Conservation (phyloP, 805 yeast species). For the Saccharomyces cerevisiae region DNA sequence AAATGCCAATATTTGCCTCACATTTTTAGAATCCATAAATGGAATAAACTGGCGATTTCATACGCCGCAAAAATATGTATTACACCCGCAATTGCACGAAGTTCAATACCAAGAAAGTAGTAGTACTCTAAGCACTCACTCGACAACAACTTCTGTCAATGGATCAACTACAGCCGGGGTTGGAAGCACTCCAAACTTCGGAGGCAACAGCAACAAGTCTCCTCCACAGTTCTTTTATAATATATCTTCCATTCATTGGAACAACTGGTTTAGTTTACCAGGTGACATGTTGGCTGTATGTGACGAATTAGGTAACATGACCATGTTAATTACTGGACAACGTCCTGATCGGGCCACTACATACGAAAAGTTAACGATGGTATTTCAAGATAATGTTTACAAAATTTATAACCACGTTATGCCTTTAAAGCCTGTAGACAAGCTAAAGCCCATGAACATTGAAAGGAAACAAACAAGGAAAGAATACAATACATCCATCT, state of each 20-base stretch:
- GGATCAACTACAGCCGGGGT: conserved; percentile 5
- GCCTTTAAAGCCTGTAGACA: conserved; percentile 25
- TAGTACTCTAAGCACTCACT: conserved; percentile 4
- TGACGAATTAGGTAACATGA: conserved; percentile 62
- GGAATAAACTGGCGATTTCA: conserved; percentile 78
- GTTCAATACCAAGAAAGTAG: conserved; percentile 4
- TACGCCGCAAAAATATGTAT: conserved; percentile 25
- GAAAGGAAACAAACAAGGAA: conserved; percentile 33
- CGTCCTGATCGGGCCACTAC: conserved; percentile 29
- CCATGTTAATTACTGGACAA: conserved; percentile 48
- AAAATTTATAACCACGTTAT: conserved; percentile 25
- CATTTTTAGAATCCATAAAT: conserved; percentile 64
- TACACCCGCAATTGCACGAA: conserved; percentile 29
- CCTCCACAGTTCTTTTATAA: conserved; percentile 29
- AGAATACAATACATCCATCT: conserved; percentile 27
- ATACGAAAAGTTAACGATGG: conserved; percentile 27
- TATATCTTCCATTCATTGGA: conserved; percentile 54
- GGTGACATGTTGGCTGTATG: conserved; percentile 77
- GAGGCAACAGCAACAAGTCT: conserved; percentile 11
- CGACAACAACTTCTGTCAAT: conserved; percentile 1
- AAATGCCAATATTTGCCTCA: conserved; percentile 40
- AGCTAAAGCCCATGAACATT: conserved; percentile 16
- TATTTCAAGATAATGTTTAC: conserved; percentile 34
- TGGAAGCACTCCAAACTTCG: conserved; percentile 9
- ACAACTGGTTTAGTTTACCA: conserved; percentile 40